Base-by-base conservation (phyloP, 352 stramenopile species). In the Albugo laibachii region DNA sequence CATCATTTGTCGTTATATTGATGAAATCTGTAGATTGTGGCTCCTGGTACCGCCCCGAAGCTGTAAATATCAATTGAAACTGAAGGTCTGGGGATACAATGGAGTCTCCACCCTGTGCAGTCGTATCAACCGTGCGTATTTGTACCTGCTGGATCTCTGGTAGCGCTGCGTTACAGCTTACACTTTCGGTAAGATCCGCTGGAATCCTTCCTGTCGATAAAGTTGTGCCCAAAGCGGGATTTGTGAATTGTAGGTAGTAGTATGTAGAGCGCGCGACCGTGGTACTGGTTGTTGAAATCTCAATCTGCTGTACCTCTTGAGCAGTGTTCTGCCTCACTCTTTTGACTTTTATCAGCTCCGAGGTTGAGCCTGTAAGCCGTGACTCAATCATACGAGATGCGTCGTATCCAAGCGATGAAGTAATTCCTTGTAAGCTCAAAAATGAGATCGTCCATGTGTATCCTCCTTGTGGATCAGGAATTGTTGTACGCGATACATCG, bases 361-460 rank as follows among this genome's bases (percentile, higher is more conserved):
- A 82, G 10, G 66, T 52, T 0, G 61, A 55, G 6, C 37, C 36
- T 44, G 80, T 63, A 1, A 55, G 71, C 2, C 74, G 61, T 4
- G 70, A 73, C 47, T 89, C 79, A 0, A 38, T 61, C 1, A 89
- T 52, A 5, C 55, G 52, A 0, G 59, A 57, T 1, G 61, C 21
- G 12, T 60, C 56, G 11, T 16, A 60, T 13, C 44, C 53, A 14
- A 93, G 54, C 8, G 63, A 40, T 2, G 21, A 6, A 1, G 86
- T 27, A 1, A 57, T 49, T 2, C 78, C 80, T 49, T 71, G 67
- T n/a, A 63, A 41, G 13, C 73, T 87, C 37, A 93, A 56, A 50
- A 96, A 96, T 19, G 80, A 94, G 13, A 98, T 68, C n/a, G 77
- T 93, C 91, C 91, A 98, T 44, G 75, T 95, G 60, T 88, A 96